Evolutionary conservation across 2,329 filamentous ascomycete genomes (phyloP).

Genomic region (Cladosporium sp.): DNA sequence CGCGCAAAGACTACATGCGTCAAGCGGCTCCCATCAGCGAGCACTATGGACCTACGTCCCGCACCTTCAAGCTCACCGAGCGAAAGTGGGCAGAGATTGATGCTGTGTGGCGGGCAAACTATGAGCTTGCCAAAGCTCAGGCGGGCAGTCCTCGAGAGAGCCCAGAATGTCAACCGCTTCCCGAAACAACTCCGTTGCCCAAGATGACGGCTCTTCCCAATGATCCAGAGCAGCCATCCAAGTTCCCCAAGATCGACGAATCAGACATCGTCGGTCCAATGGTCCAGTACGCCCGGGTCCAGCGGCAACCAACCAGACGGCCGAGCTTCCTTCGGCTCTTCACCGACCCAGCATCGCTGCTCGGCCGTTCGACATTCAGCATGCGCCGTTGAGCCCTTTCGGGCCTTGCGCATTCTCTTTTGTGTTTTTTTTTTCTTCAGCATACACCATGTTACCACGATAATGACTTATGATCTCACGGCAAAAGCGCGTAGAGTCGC

Average conservation of each 20-base stretch:
- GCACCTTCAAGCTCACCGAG: slow-evolving; percentile 78
- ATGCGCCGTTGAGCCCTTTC: slow-evolving; percentile 13
- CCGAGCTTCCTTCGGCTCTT: slow-evolving; percentile 30
- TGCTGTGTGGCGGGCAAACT: slow-evolving; percentile 62
- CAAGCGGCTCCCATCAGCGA: slow-evolving; percentile 82
- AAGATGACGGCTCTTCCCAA: slow-evolving; percentile 60
- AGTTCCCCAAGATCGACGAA: slow-evolving; percentile 83
- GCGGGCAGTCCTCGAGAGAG: slow-evolving; percentile 31
- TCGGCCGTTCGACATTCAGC: slow-evolving; percentile 18
- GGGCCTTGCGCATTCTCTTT: not conserved
- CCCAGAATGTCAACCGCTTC: slow-evolving; percentile 34
- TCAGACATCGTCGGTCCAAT: slow-evolving; percentile 93
- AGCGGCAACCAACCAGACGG: slow-evolving; percentile 24
- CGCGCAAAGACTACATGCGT: slow-evolving; percentile 79
- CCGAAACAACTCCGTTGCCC: slow-evolving; percentile 50
- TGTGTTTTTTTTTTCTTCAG: not conserved
- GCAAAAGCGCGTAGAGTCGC: slow-evolving; percentile 10
- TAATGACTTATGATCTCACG: slow-evolving; percentile 11
- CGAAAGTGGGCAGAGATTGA: slow-evolving; percentile 84
- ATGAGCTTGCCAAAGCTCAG: slow-evolving; percentile 52
- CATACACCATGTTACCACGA: slow-evolving; percentile 11
- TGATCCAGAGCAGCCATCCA: slow-evolving; percentile 62
- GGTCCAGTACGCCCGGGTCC: slow-evolving; percentile 46
- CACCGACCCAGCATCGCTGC: slow-evolving; percentile 26
- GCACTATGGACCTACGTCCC: slow-evolving; percentile 84